Percentiles rank a stretch among this genome's conserved stretches.
Conservation (phyloP, 805 yeast genomes). For the Candida ovalis region DNA sequence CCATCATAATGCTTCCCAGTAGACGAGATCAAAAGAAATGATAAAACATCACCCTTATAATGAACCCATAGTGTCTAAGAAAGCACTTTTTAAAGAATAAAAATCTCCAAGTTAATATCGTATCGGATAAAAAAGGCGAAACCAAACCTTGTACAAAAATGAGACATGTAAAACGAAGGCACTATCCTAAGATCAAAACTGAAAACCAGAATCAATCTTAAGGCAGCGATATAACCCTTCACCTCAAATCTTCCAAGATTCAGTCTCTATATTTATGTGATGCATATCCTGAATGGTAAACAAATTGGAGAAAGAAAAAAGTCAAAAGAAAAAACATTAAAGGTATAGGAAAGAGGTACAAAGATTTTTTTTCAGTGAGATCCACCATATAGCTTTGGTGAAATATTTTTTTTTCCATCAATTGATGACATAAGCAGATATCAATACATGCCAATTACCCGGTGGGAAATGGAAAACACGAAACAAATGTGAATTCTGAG, state of each 20-base stretch:
- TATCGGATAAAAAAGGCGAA: constrained; percentile 3
- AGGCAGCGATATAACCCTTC: constrained; percentile 4
- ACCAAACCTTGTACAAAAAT: constrained; percentile 1
- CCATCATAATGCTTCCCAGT: constrained; percentile 1
- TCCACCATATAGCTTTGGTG: constrained; percentile 1
- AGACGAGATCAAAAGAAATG: constrained; percentile 3
- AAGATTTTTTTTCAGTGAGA: constrained; percentile 4
- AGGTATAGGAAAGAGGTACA: not conserved
- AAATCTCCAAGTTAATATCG: not conserved
- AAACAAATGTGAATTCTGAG: not conserved
- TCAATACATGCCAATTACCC: not conserved
- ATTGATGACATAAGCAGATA: not conserved
- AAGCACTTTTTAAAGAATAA: not conserved
- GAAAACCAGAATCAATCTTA: constrained; percentile 1
- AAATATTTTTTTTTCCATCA: not conserved
- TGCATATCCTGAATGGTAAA: constrained; percentile 9
- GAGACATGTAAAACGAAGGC: constrained; percentile 5
- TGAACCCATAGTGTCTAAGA: constrained; percentile 1
- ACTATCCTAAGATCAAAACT: not conserved
- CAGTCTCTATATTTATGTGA: constrained; percentile 5
- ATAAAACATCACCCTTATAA: constrained; percentile 1
- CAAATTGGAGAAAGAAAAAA: constrained; percentile 5
- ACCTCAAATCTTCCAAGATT: constrained; percentile 1
- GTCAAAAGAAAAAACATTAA: not conserved
- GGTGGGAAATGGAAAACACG: not conserved